A percentile compares a stretch with the other conserved stretches of the same genome.
Conservation (phyloP, 495 filamentous ascomycete species). For the Opeltia flavorubescens region DNA sequence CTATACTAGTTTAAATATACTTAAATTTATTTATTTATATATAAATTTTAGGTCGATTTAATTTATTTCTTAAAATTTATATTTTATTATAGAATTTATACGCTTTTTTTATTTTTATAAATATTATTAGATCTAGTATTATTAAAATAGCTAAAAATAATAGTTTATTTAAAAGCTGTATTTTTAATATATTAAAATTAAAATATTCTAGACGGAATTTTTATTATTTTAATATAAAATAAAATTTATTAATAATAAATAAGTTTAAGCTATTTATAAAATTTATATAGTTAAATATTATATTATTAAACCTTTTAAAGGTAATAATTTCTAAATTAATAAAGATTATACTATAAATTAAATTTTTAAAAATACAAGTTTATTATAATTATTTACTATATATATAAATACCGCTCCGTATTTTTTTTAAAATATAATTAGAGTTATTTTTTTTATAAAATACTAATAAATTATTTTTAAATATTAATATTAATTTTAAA, state of each 20-base stretch:
- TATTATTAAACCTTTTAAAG: background rate
- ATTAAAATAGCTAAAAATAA: slow-evolving; percentile 1
- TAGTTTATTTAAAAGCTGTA: background rate
- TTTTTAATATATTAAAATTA: background rate
- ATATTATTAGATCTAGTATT: background rate
- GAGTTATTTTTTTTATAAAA: background rate
- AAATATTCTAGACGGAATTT: background rate
- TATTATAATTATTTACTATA: background rate
- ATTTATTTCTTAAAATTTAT: background rate
- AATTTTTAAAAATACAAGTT: background rate
- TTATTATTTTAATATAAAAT: background rate
- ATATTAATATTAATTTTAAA: slow-evolving; percentile 3
- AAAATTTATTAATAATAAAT: slow-evolving; percentile 4
- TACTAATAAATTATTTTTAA: background rate
- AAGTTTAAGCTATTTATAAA: slow-evolving; percentile 6
- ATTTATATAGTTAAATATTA: background rate
- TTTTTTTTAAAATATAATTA: background rate
- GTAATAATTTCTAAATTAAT: slow-evolving; percentile 8
- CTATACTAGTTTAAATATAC: background rate
- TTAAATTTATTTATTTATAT: background rate
- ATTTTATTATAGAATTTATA: background rate
- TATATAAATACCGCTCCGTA: background rate
- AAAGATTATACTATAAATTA: slow-evolving; percentile 6
- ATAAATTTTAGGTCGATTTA: too few relatives aligned
- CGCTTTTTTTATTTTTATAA: background rate